phyloP scores from a whole-genome alignment of 75 land plant genomes.

The Picea sitchensis region DNA sequence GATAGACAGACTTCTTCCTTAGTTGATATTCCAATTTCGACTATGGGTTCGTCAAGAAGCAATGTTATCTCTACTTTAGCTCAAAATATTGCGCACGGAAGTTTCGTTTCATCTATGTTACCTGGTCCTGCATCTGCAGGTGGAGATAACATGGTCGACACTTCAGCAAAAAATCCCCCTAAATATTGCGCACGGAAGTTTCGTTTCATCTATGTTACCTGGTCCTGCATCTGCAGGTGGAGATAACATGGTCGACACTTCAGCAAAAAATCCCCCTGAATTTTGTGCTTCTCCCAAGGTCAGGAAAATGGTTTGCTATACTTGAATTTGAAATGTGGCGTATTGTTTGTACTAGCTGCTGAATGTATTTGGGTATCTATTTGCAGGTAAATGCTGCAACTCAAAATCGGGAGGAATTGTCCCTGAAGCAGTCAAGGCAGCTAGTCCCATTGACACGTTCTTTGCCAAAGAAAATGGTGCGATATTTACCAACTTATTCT shows the following conservation, averaged over 20 bases:
- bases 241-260: constrained; percentile 82
- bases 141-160: no score
- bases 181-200: no score
- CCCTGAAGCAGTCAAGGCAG: constrained; percentile 40
- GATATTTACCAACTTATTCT: background rate
- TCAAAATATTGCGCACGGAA: constrained; percentile 17
- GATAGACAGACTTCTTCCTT: constrained; percentile 81
- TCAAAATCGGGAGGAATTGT: constrained; percentile 37
- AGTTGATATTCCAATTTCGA: constrained; percentile 57
- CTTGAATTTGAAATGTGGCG: background rate
- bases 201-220: constrained; percentile 9
- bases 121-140: no score
- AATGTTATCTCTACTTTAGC: constrained; percentile 14
- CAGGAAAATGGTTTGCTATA: constrained; percentile 4
- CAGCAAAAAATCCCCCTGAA: constrained; percentile 60
- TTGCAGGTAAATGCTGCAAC: constrained; percentile 7
- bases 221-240: constrained; percentile 17
- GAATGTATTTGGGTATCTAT: constrained; percentile 3
- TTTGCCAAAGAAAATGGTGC: constrained; percentile 10
- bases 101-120: constrained; percentile 13
- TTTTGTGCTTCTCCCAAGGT: constrained; percentile 69
- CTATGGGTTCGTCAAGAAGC: constrained; percentile 31
- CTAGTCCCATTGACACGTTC: constrained; percentile 32
- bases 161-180: no score
- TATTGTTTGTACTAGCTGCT: background rate